phyloP scores from a whole-genome alignment of 2,329 filamentous ascomycete species.

The Diaporthe citriasiana region DNA sequence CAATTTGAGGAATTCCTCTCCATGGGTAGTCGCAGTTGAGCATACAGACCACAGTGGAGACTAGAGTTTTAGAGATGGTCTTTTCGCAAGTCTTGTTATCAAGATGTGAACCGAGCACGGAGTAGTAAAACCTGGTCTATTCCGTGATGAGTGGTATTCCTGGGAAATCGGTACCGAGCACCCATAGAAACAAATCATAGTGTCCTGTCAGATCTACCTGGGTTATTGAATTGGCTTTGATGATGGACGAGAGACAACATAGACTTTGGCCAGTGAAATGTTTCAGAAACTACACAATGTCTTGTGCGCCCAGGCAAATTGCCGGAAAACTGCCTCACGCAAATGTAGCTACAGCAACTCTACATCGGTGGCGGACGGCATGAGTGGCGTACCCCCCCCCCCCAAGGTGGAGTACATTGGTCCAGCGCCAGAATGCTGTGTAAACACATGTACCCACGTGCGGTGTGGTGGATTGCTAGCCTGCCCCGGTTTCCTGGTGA shows the following conservation, averaged over 20 bases:
- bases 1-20: background rate
- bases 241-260: background rate
- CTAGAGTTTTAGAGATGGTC: background rate
- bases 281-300: background rate
- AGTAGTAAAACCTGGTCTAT: background rate
- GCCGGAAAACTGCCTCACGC: background rate
- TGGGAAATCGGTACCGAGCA: background rate
- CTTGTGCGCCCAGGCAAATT: background rate
- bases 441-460: background rate
- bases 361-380: slow-evolving; percentile 8
- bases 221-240: slow-evolving; percentile 19
- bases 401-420: background rate
- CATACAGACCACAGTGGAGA: background rate
- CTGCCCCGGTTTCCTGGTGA: slow-evolving; percentile 36
- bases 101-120: background rate
- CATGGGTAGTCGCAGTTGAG: background rate
- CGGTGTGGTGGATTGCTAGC: slow-evolving; percentile 18
- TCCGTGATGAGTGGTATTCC: background rate
- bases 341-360: slow-evolving; percentile 16
- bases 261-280: background rate
- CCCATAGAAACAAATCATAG: background rate
- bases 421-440: background rate
- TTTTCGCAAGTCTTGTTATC: background rate
- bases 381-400: no score
- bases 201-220: background rate